Percentiles rank a stretch among this genome's conserved stretches.
These are phyloP conservation scores for Nicotiana sylvestris DNA, from an alignment of 257 asterid genomes.

Conservation along the genomic window DNA sequence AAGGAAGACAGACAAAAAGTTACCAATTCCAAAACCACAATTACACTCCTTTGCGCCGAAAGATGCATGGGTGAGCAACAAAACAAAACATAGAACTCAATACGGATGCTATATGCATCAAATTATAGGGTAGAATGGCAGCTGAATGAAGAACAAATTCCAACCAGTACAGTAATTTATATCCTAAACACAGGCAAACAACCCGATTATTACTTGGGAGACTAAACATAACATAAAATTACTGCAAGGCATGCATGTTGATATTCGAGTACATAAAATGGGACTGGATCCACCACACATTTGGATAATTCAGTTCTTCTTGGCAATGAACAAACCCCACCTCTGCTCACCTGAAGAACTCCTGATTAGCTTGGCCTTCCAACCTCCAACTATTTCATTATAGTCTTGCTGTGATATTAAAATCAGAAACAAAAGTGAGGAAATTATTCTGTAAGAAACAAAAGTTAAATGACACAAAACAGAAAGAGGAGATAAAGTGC, in stretches of 20 bases:
- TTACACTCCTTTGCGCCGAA: neutral
- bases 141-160: neutral
- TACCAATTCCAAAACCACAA: neutral
- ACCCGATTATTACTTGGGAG: neutral
- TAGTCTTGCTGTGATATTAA: constrained; percentile 41
- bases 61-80: neutral
- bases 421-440: neutral
- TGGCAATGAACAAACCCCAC: constrained; percentile 92
- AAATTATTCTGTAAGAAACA: neutral
- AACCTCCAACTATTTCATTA: constrained; percentile 71
- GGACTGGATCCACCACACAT: neutral
- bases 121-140: neutral
- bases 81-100: neutral
- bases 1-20: neutral
- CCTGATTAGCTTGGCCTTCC: constrained; percentile 79
- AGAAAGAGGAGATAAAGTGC: neutral
- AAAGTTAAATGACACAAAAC: neutral
- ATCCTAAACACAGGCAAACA: neutral
- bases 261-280: neutral
- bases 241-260: neutral
- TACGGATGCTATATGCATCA: neutral
- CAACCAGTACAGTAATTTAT: neutral
- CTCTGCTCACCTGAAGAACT: constrained; percentile 88
- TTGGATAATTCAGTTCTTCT: constrained; percentile 42
- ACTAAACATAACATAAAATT: neutral